Evolutionary conservation across 2,329 filamentous ascomycete genomes (phyloP), one percentile per base, ranked within the genome.

Genomic region (Cercospora brassicicola): DNA sequence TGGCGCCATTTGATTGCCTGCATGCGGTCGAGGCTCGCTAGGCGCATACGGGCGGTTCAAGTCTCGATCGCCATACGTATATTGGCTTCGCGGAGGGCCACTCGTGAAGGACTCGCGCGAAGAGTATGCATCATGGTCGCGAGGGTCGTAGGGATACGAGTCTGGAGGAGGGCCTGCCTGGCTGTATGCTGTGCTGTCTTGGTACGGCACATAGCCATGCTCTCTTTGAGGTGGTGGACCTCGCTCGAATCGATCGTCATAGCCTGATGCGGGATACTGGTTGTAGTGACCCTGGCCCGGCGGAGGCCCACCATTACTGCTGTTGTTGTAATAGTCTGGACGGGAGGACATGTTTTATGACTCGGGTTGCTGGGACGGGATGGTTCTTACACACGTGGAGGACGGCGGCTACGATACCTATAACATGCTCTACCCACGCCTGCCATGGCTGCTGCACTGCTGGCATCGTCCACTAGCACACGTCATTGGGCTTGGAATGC

Each of bases 1-100:
- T 3, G 73, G 72, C 7, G 69, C 59, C 45, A 76, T 18, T 20
- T 67, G 62, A 11, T 70, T 69, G 23, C 60, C 59, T 6, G 65
- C 67, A 23, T 72, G 55, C 11, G 67, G 60, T n/a, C 61, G 48
- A 18, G 64, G 65, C n/a, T 71, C 72, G 42, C 60, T 45, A 9
- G 65, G 69, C 15, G 57, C 68, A 39, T 70, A 71, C 42, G 67
- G 63, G 63, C 67, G 59, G n/a, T 55, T 55, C n/a, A 30, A 8
- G 59, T 67, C 62, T 31, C 56, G 30, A 39, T 64, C 56, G 45
- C 31, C 62, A 61, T 56, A 59, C 51, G 53, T 28, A 33, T 62
- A 51, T 23, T 62, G 59, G 59, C 59, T 62, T 11, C 61, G 42
- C 30, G 61, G 61, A 10, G 61, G 45, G 15, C 45, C 61, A 55